phyloP scores from a whole-genome alignment of 2,329 filamentous ascomycete species.

The Trichoderma sp. region DNA sequence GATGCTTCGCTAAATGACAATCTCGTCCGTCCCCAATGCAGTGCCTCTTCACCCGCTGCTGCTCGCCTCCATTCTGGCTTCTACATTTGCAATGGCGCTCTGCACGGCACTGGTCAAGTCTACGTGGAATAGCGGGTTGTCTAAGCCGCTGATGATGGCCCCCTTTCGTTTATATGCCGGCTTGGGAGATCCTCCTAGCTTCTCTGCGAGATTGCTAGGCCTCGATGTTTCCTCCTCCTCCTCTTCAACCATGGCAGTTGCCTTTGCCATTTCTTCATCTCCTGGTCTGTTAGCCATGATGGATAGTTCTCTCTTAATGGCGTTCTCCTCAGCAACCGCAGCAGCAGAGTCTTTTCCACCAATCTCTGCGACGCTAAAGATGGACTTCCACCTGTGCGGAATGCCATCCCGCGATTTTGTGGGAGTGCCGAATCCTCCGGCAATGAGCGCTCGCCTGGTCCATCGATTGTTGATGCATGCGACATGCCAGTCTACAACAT shows the following conservation, averaged over 20 bases:
- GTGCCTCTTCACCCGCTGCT: not conserved
- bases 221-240: slow-evolving; percentile 11
- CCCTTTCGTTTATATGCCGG: slow-evolving; percentile 44
- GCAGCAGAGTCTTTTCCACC: slow-evolving; percentile 70
- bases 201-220: not conserved
- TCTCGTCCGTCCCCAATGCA: not conserved
- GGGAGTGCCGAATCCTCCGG: slow-evolving; percentile 86
- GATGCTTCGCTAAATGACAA: slow-evolving; percentile 3
- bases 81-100: slow-evolving; percentile 77
- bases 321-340: slow-evolving; percentile 61
- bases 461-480: slow-evolving; percentile 87
- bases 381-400: slow-evolving; percentile 80
- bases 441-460: slow-evolving; percentile 86
- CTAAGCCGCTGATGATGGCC: slow-evolving; percentile 78
- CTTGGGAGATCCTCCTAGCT: slow-evolving; percentile 36
- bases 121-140: slow-evolving; percentile 89
- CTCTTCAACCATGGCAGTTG: slow-evolving; percentile 20
- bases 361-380: slow-evolving; percentile 89
- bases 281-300: slow-evolving; percentile 12
- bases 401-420: slow-evolving; percentile 46
- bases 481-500: slow-evolving; percentile 90
- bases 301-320: slow-evolving; percentile 47
- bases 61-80: slow-evolving; percentile 46
- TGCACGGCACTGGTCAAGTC: slow-evolving; percentile 88
- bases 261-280: slow-evolving; percentile 41